Evolutionary conservation across 2,329 filamentous ascomycete genomes (phyloP), one percentile per base, ranked within the genome.

Genomic region (Colletotrichum sp.): DNA sequence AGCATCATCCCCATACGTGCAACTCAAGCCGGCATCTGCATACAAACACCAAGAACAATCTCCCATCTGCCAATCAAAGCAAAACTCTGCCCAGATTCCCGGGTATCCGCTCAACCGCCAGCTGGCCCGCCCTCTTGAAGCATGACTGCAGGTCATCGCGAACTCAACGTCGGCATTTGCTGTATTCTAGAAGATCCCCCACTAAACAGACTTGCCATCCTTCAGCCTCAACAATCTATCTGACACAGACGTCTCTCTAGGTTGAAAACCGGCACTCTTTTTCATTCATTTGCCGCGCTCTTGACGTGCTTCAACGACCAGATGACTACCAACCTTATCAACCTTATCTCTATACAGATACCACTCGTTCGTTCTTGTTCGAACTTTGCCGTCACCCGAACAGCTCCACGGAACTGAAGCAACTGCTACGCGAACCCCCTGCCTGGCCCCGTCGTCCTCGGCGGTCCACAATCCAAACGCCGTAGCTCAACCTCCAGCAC

Each of bases 1-100:
- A 66, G 62, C 49, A 30, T 62, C 28, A 70, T 70, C 44, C 57
- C 26, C 44, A 62, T 28, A n/a, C 62, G 49, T 68, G 72, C 72
- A 72, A 71, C 24, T 75, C 36, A 72, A 72, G 55, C 69, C 55
- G 69, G 57, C 49, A 16, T 26, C 63, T 67, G 69, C 62, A 52
- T 15, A 55, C 68, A 63, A 36, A 30, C 49, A 30, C 15, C 15
- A n/a, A 21, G 18, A 7, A 39, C 49, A 28, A 3, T 7, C 26
- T 57, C 13, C 30, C 13, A 26, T 52, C 34, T 49, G 6, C 68
- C 72, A 66, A 66, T 60, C 49, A 75, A 12, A 15, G 16, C 65
- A 62, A 30, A 34, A 59, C 34, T 44, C 5, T 18, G 52, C 39
- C 16, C 52, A 62, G 36, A 52, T 69, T 26, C 30, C 16, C 39